Base-by-base conservation (phyloP, 768 basidiomycete genomes). In the Neoboletus brunneissimus region DNA sequence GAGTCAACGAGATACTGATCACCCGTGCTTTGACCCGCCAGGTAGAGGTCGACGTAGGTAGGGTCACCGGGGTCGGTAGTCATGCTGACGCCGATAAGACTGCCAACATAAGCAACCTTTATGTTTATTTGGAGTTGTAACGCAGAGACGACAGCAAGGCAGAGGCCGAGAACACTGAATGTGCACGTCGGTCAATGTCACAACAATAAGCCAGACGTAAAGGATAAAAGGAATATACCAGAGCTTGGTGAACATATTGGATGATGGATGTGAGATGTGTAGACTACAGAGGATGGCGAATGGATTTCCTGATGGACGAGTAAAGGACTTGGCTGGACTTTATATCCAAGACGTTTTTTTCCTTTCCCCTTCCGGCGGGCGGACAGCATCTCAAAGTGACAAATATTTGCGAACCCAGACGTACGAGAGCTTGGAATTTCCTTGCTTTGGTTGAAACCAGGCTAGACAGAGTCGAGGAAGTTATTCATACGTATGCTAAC, bases 231-330 rank as follows among this genome's bases (percentile, higher is more conserved):
- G n/a, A 29, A 42, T 15, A 23, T 48, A 57, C 56, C 54, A n/a
- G 27, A 48, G 45, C 20, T 57, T 46, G 37, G 38, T n/a, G 11
- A 54, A 34, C 54, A 55, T 55, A 23, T 34, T 6, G 16, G 12
- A 3, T 5, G 23, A 12, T 18, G 16, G 23, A 37, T 12, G 15
- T 2, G 3, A 23, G 32, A 18, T 18, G 11, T 16, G 34, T 37
- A 12, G 31, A 18, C 44, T 11, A 23, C 16, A 3, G 18, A n/a
- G n/a, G 45, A 12, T n/a, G 2, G 10, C n/a, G n/a, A 8, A 4
- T 10, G 23, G 25, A 25, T 38, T n/a, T 11, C 7, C 6, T 10
- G 4, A 9, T 5, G 13, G 25, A 27, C 9, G 7, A 47, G 9
- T 9, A 29, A 13, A n/a, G 7, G 3, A 34, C 23, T 22, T 34